phyloP scores from a whole-genome alignment of 768 basidiomycete species.

The Pholiota microspora region DNA sequence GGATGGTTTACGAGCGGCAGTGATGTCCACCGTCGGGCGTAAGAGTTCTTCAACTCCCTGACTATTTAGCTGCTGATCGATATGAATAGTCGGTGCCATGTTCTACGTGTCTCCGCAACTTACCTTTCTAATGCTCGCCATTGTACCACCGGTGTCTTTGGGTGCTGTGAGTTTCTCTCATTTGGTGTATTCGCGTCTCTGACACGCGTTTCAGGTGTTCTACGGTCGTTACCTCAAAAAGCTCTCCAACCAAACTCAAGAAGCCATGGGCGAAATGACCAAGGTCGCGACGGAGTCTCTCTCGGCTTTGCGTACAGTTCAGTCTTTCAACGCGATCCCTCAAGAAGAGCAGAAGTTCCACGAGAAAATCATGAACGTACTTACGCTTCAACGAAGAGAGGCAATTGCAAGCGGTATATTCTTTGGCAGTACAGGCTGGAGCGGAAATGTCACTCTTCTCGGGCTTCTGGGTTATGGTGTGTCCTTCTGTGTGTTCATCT shows the following conservation, averaged over 20 bases:
- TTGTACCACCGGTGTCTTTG: slow-evolving; percentile 86
- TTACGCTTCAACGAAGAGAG: slow-evolving; percentile 79
- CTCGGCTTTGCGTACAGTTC: slow-evolving; percentile 82
- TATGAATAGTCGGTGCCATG: slow-evolving; percentile 81
- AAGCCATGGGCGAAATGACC: slow-evolving; percentile 95
- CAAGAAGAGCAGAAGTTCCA: slow-evolving; percentile 80
- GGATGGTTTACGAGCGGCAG: slow-evolving; percentile 77
- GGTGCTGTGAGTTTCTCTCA: slow-evolving; percentile 58
- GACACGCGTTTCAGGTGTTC: slow-evolving; percentile 60
- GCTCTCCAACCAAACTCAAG: slow-evolving; percentile 89
- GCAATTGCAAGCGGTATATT: slow-evolving; percentile 91
- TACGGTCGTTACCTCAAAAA: slow-evolving; percentile 95
- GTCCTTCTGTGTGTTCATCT: slow-evolving; percentile 13
- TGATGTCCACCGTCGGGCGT: slow-evolving; percentile 95
- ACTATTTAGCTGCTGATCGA: not conserved
- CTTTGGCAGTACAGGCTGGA: slow-evolving; percentile 89
- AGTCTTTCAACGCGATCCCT: slow-evolving; percentile 83
- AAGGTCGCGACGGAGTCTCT: slow-evolving; percentile 90
- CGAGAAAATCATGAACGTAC: slow-evolving; percentile 59
- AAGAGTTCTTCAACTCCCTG: slow-evolving; percentile 27
- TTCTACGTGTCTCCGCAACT: slow-evolving; percentile 87
- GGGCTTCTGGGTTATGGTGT: slow-evolving; percentile 88
- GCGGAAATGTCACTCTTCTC: slow-evolving; percentile 89
- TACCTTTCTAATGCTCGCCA: slow-evolving; percentile 88
- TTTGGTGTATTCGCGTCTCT: not conserved